These are phyloP conservation scores for Suhomyces anneliseae DNA, from an alignment of 1,139 yeast species.

Conservation along the genomic window DNA sequence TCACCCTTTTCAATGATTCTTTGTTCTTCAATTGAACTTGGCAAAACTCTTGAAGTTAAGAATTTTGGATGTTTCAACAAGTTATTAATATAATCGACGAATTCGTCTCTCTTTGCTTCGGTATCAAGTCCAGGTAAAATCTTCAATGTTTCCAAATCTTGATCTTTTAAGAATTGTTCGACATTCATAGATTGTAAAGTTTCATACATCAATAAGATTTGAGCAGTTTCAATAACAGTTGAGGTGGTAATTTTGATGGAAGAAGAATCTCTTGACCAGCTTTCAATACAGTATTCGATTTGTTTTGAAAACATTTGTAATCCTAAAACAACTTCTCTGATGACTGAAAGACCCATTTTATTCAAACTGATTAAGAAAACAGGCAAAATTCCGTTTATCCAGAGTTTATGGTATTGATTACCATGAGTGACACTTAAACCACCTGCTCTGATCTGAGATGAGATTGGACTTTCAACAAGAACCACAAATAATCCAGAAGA, in stretches of 20 bases:
- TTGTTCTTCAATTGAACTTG: conserved; percentile 67
- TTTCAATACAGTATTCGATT: conserved; percentile 57
- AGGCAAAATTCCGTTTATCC: conserved; percentile 82
- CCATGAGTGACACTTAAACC: conserved; percentile 48
- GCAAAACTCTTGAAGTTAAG: conserved; percentile 64
- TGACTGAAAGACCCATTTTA: conserved; percentile 60
- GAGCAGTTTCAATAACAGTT: conserved; percentile 74
- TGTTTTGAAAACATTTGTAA: conserved; percentile 66
- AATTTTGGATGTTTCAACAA: conserved; percentile 85
- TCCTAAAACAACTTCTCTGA: conserved; percentile 68
- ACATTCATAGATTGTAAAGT: conserved; percentile 53
- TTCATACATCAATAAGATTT: conserved; percentile 65
- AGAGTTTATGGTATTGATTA: conserved; percentile 65
- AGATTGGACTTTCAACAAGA: conserved; percentile 72
- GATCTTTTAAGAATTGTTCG: conserved; percentile 36
- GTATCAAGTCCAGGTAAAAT: conserved; percentile 65
- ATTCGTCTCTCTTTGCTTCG: conserved; percentile 53
- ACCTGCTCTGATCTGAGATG: conserved; percentile 67
- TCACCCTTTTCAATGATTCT: conserved; percentile 49
- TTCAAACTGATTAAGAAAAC: conserved; percentile 60
- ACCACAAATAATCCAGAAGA: conserved; percentile 67
- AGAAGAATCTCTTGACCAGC: conserved; percentile 67
- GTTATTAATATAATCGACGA: conserved; percentile 61
- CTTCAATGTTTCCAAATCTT: conserved; percentile 24
- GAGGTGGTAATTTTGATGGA: conserved; percentile 61